These are phyloP conservation scores for Ophiostoma sp. DNA, from an alignment of 2,329 filamentous ascomycete genomes.

Conservation along the genomic window DNA sequence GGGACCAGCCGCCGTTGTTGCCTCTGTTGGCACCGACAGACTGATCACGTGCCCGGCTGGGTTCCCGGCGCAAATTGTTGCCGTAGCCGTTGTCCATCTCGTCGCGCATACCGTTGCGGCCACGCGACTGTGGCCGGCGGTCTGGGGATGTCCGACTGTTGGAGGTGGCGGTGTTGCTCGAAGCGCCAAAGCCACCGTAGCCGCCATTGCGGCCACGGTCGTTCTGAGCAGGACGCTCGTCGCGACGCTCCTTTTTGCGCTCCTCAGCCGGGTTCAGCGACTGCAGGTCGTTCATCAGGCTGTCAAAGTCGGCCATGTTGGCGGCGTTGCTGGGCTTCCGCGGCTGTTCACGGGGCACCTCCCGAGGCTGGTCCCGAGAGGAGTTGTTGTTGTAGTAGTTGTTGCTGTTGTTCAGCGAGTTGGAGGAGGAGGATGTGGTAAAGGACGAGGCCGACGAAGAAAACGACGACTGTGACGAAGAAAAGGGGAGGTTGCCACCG, in stretches of 20 bases:
- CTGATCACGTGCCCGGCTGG: conserved; percentile 9
- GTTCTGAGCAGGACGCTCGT: not conserved
- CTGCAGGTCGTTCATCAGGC: conserved; percentile 58
- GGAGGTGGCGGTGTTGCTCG: not conserved
- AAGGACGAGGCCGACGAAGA: conserved; percentile 39
- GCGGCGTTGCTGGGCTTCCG: conserved; percentile 39
- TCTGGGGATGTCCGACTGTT: conserved; percentile 18
- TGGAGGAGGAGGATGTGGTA: conserved; percentile 13
- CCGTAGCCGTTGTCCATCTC: not conserved
- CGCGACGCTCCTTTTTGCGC: conserved; percentile 21
- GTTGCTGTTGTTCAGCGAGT: conserved; percentile 13
- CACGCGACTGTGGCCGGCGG: conserved; percentile 25
- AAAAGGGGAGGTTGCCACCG: conserved; percentile 57
- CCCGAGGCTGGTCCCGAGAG: not conserved
- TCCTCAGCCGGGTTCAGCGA: conserved; percentile 42
- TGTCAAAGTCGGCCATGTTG: conserved; percentile 50
- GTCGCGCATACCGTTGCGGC: conserved; percentile 13
- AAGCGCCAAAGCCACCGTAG: not conserved
- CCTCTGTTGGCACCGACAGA: not conserved
- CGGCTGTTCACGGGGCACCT: not conserved
- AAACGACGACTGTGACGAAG: conserved; percentile 56
- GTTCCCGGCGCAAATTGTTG: not conserved
- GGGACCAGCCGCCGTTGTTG: conserved; percentile 35
- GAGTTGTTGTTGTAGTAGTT: not conserved
- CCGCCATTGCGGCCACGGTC: not conserved